Evolutionary conservation across 1,139 yeast species (phyloP).

Genomic region (Suhomyces bribrorum): DNA sequence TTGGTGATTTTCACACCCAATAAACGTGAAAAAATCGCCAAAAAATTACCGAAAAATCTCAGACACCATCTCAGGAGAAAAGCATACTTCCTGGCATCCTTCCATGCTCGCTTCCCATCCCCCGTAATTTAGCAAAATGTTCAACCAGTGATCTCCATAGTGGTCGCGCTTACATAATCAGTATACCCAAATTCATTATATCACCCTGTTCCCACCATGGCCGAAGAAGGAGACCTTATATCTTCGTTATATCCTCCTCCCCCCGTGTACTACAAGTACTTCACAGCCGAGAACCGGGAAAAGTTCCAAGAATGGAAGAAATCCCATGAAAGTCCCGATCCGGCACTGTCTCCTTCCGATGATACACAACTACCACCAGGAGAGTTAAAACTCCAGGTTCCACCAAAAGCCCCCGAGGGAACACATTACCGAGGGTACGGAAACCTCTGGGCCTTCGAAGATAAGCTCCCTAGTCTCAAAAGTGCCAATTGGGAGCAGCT

Average conservation of each 20-base stretch:
- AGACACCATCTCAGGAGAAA: too few relatives aligned
- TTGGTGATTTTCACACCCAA: too few relatives aligned
- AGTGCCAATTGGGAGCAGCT: constrained; percentile 71
- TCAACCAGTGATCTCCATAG: too few relatives aligned
- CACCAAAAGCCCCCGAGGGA: constrained; percentile 64
- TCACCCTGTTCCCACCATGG: constrained; percentile 9
- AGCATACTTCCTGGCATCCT: too few relatives aligned
- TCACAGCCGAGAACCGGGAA: constrained; percentile 60
- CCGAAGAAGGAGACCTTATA: constrained; percentile 40
- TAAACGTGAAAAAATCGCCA: too few relatives aligned
- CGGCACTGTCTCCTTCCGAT: too few relatives aligned
- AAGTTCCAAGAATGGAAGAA: constrained; percentile 29
- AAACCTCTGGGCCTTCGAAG: constrained; percentile 75
- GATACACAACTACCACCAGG: constrained; percentile 26
- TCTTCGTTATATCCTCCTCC: constrained; percentile 86
- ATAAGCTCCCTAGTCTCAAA: constrained; percentile 64
- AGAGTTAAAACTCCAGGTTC: constrained; percentile 55
- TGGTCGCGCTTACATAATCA: neutral
- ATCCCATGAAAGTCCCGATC: constrained; percentile 1
- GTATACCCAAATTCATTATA: neutral
- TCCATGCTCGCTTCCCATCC: neutral
- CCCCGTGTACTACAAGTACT: constrained; percentile 70
- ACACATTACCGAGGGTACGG: constrained; percentile 78
- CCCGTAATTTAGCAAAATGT: neutral
- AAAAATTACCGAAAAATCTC: too few relatives aligned